A percentile compares a stretch with the other conserved stretches of the same genome.
Evolutionary conservation across 2,329 filamentous ascomycete species (phyloP).

Genomic region (Bipolaris cookei): DNA sequence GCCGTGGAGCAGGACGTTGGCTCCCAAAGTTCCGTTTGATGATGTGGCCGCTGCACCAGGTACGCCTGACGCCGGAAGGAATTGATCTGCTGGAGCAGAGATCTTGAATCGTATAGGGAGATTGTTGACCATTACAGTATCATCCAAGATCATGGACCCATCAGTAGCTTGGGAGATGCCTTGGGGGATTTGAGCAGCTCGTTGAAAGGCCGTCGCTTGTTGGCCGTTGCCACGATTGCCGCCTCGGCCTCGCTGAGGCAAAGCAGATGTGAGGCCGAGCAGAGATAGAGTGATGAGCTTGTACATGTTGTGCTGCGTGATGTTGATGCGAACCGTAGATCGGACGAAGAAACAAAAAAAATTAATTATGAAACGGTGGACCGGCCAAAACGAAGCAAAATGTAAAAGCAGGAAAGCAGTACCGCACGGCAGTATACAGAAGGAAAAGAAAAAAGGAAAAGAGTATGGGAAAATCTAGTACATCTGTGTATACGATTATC

Average conservation of each 20-base stretch:
- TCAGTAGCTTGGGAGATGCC: constrained; percentile 56
- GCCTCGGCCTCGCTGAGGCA: constrained; percentile 34
- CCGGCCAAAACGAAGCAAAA: constrained; percentile 29
- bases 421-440: constrained; percentile 17
- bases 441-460: constrained; percentile 7
- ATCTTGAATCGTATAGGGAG: constrained; percentile 64
- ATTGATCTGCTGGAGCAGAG: constrained; percentile 61
- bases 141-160: constrained; percentile 63
- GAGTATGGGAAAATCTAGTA: not conserved
- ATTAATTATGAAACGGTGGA: constrained; percentile 30
- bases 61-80: constrained; percentile 59
- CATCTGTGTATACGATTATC: constrained; percentile 1
- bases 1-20: constrained; percentile 66
- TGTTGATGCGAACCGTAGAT: not conserved
- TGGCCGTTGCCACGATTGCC: constrained; percentile 1
- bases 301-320: constrained; percentile 13
- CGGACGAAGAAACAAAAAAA: constrained; percentile 17
- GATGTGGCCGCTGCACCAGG: constrained; percentile 53
- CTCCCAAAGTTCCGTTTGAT: constrained; percentile 47
- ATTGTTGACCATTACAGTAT: constrained; percentile 61
- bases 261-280: constrained; percentile 28
- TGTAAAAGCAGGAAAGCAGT: not conserved
- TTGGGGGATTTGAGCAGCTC: constrained; percentile 44
- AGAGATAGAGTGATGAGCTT: constrained; percentile 24
- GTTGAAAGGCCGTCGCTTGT: constrained; percentile 41